Base-by-base conservation (phyloP, 257 asterid genomes). In the Leonotis leonurus region DNA sequence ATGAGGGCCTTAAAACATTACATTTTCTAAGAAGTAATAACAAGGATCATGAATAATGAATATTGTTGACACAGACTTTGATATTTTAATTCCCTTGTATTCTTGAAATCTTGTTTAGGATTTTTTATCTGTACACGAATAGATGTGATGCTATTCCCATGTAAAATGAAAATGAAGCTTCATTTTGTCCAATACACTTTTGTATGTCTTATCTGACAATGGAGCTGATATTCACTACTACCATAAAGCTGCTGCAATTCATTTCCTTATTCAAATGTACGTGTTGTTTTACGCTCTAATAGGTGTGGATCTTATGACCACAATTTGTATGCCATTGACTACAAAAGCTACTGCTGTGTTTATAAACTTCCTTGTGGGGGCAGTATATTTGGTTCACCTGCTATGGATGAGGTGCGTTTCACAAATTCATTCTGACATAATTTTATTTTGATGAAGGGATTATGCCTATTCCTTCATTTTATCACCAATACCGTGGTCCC, bases 261-360 rank as follows among this genome's bases (percentile, higher is more conserved):
- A 49, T 44, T 40, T 41, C 60, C 43, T 18, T 55, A 51, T 59
- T 51, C 67, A 17, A 37, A 37, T 39, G 17, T 62, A 55, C 53
- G 33, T 71, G 33, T 55, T 49, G 11, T 59, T 54, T 17, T 39
- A 44, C 51, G 11, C 69, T 27, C 48, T 70, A 73, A 66, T 87
- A 90, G 97, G 98, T 88, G 98, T 67, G 98, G 98, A 66, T 91
- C 98, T 22, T 85, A 91, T 46, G 96, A 88, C 71, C 98, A 86
- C 64, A 72, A 83, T 72, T 78, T 91, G 22, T 91, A 91, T 72
- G 96, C 96, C 53, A 83, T 91, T 64, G 95, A 91, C 75, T 91
- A 91, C 84, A 77, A 56, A 75, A 81, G 62, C 41, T 77, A 81
- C 78, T 70, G 71, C 66, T 88, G 98, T 71, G 60, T 70, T 48